These are phyloP conservation scores for Apiospora marii DNA, from an alignment of 2,329 filamentous ascomycete genomes.

Conservation along the genomic window DNA sequence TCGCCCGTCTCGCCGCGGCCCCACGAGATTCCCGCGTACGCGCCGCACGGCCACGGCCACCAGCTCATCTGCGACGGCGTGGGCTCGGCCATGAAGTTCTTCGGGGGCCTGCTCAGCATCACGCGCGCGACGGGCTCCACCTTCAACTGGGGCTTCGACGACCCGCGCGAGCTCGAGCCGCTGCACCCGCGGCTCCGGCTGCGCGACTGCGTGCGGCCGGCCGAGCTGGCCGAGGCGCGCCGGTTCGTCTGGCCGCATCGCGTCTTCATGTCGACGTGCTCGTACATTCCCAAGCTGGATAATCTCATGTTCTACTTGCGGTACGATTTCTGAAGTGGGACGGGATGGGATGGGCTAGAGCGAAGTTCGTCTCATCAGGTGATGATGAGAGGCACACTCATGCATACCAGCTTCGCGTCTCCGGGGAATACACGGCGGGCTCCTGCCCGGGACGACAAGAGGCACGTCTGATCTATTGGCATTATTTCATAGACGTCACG, in stretches of 20 bases:
- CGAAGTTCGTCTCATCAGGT: not conserved
- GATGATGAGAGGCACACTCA: no score
- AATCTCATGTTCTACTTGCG: constrained; percentile 32
- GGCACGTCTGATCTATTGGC: not conserved
- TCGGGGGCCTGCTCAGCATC: constrained; percentile 30
- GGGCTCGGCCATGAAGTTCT: constrained; percentile 29
- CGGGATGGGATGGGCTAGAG: not conserved
- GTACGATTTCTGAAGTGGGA: constrained; percentile 29
- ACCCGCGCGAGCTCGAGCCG: constrained; percentile 34
- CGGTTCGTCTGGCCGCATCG: constrained; percentile 29
- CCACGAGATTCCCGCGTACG: not conserved
- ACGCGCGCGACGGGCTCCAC: constrained; percentile 33
- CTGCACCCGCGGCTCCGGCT: constrained; percentile 34
- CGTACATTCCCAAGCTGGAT: constrained; percentile 32
- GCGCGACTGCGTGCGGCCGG: constrained; percentile 30
- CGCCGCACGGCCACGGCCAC: not conserved
- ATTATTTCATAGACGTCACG: not conserved
- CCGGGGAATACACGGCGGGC: no score
- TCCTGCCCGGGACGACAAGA: not conserved
- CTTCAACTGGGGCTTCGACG: constrained; percentile 38
- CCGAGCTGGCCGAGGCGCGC: constrained; percentile 29
- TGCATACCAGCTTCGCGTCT: no score
- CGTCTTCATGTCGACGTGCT: constrained; percentile 30
- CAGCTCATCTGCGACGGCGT: constrained; percentile 41
- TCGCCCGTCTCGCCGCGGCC: not conserved